A percentile compares a stretch with the other conserved stretches of the same genome.
Evolutionary conservation across 2,329 filamentous ascomycete genomes (phyloP).

Genomic region (Colletotrichum gloeosporioides): DNA sequence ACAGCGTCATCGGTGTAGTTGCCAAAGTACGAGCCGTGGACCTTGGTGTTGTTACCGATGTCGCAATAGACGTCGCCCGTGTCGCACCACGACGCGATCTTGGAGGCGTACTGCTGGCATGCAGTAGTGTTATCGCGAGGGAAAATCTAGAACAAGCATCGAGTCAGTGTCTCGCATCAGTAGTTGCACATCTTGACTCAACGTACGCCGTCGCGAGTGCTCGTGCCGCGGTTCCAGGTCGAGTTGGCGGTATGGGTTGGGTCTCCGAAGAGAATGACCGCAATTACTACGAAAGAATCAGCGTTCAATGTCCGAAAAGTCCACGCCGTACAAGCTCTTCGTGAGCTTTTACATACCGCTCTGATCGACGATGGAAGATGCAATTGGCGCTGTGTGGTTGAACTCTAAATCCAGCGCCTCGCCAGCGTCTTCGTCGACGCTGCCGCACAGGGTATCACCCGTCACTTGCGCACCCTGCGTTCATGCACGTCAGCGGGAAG

Average conservation of each 20-base stretch:
- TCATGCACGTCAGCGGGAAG: background rate
- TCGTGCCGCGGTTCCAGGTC: constrained; percentile 42
- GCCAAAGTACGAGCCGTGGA: constrained; percentile 40
- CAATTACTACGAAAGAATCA: constrained; percentile 37
- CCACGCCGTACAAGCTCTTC: background rate
- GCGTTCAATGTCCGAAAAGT: background rate
- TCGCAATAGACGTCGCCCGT: constrained; percentile 47
- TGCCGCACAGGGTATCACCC: constrained; percentile 42
- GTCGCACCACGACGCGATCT: constrained; percentile 46
- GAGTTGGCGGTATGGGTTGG: constrained; percentile 41
- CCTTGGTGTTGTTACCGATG: constrained; percentile 28
- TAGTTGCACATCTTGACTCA: background rate
- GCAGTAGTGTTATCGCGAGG: constrained; percentile 35
- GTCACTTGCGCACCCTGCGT: constrained; percentile 43
- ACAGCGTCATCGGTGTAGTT: constrained; percentile 38
- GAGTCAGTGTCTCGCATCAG: background rate
- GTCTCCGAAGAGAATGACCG: constrained; percentile 46
- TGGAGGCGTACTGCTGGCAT: constrained; percentile 40
- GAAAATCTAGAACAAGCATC: constrained; percentile 34
- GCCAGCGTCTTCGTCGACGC: constrained; percentile 26
- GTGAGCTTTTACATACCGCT: constrained; percentile 32
- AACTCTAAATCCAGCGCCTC: constrained; percentile 9
- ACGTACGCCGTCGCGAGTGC: constrained; percentile 42
- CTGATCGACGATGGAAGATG: constrained; percentile 31
- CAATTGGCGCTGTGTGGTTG: constrained; percentile 28